Base-by-base conservation (phyloP, 441 rosid species). In the Arabidopsis lyrata region DNA sequence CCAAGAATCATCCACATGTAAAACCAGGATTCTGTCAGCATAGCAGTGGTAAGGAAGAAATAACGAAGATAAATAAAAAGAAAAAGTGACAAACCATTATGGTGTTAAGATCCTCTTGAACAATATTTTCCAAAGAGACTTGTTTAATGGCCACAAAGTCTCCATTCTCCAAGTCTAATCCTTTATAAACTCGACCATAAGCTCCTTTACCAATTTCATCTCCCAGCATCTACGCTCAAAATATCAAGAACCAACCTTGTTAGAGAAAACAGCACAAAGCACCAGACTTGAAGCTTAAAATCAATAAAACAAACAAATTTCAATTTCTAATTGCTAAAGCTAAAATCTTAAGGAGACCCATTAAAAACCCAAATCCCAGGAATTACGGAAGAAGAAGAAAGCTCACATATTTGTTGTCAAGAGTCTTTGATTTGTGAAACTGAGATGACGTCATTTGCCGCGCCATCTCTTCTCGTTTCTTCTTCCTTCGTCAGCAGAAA, bases 191-290 rank as follows among this genome's bases (percentile, higher is more conserved):
- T 69, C 99, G 91, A 75, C 95, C 98, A 83, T 93, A 93, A 34
- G 99, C 99, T 77, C 99, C 99, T 88, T 93, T 95, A n/a, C 99
- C 99, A 53, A 95, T 91, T 80, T 95, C 99, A 82, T 95, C 99
- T 22, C 99, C 99, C 48, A 95, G 96, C 96, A 93, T 91, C 99
- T 95, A 73, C 47, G 24, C 68, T 54, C 78, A 52, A 36, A 22
- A 50, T 5, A 68, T 29, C 11, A 53, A 18, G 1, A 20, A 24
- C 6, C 39, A 66, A 57, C 14, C 45, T 56, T 11, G 6, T 24
- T 3, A 54, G 35, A 29, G 45, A 41, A 12, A 59, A 27, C 5
- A 24, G 22, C 6, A 9, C 3, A 41, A 5, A 63, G 64, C 32
- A 42, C n/a, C 36, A 50, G 20, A 66, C 8, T 20, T 18, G 27